Percentiles rank a stretch among this genome's conserved stretches.
Evolutionary conservation across 306 rosid genomes (phyloP).

Genomic region (Quercus alba): DNA sequence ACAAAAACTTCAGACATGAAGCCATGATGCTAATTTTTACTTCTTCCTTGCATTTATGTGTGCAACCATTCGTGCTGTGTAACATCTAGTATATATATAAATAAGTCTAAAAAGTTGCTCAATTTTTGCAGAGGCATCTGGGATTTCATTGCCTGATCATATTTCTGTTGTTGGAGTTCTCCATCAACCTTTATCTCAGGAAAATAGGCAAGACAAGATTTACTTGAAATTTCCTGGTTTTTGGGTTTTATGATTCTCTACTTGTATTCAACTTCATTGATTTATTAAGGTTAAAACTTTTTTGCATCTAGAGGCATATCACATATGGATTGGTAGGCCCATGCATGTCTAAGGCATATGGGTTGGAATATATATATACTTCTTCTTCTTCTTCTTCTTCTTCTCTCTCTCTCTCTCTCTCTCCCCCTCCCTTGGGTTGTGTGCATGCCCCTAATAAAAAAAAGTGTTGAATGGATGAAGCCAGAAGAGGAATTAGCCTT

Average conservation of each 20-base stretch:
- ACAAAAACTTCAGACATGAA: background rate
- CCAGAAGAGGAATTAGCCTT: background rate
- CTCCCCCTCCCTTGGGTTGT: background rate
- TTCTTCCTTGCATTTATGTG: background rate
- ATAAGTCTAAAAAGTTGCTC: conserved; percentile 16
- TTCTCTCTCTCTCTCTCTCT: background rate
- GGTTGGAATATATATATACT: no score
- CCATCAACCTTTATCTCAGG: conserved; percentile 66
- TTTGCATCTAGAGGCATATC: background rate
- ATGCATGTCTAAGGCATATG: background rate
- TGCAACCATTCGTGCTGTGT: background rate
- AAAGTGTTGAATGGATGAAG: background rate
- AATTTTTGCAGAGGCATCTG: conserved; percentile 62
- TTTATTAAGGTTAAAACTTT: background rate
- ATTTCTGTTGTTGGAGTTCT: conserved; percentile 78
- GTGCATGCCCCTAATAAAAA: background rate
- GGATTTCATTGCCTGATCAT: conserved; percentile 58
- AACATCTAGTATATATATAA: background rate
- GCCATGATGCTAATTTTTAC: background rate
- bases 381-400: no score
- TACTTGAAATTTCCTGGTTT: conserved; percentile 22
- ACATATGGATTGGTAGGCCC: background rate
- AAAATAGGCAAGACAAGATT: conserved; percentile 67
- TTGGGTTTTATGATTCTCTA: conserved; percentile 18
- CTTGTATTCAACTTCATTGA: conserved; percentile 14